Evolutionary conservation across 1,139 yeast genomes (phyloP).

Genomic region (Scheffersomyces cryptocercus): DNA sequence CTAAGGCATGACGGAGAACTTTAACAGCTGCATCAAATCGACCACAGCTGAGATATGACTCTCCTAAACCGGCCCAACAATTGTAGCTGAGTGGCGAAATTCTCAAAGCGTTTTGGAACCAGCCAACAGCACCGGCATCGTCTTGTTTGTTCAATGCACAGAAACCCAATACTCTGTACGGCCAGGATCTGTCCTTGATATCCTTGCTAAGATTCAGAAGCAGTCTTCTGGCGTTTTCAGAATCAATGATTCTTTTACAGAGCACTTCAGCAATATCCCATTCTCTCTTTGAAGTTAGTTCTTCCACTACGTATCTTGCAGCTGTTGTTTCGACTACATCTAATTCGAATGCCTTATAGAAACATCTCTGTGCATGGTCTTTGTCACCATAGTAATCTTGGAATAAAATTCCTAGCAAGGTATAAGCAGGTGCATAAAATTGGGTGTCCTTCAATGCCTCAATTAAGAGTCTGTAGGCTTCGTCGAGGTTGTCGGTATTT

Average conservation of each 20-base stretch:
- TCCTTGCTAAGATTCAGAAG: slow-evolving; percentile 37
- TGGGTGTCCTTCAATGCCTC: slow-evolving; percentile 64
- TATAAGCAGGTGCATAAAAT: slow-evolving; percentile 72
- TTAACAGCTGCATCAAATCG: slow-evolving; percentile 82
- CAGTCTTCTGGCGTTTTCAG: slow-evolving; percentile 58
- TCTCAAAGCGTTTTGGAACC: slow-evolving; percentile 85
- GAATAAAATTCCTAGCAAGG: slow-evolving; percentile 77
- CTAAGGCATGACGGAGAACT: slow-evolving; percentile 70
- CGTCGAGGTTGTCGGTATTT: slow-evolving; percentile 30
- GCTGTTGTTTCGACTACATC: slow-evolving; percentile 76
- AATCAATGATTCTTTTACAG: slow-evolving; percentile 61
- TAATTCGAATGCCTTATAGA: slow-evolving; percentile 84
- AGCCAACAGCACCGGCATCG: slow-evolving; percentile 79
- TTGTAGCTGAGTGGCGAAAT: slow-evolving; percentile 64
- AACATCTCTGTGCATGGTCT: slow-evolving; percentile 80
- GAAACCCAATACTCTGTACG: slow-evolving; percentile 83
- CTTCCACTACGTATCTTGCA: slow-evolving; percentile 69
- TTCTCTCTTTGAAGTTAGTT: slow-evolving; percentile 64
- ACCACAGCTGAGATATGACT: slow-evolving; percentile 85
- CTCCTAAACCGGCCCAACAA: slow-evolving; percentile 94
- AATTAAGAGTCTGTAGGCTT: slow-evolving; percentile 55
- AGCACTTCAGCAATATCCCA: slow-evolving; percentile 87
- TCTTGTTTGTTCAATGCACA: slow-evolving; percentile 71
- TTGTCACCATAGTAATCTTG: slow-evolving; percentile 56
- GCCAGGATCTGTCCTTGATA: slow-evolving; percentile 63